Base-by-base conservation (phyloP, 2,329 filamentous ascomycete species). In the Emericellopsis cladophorae region DNA sequence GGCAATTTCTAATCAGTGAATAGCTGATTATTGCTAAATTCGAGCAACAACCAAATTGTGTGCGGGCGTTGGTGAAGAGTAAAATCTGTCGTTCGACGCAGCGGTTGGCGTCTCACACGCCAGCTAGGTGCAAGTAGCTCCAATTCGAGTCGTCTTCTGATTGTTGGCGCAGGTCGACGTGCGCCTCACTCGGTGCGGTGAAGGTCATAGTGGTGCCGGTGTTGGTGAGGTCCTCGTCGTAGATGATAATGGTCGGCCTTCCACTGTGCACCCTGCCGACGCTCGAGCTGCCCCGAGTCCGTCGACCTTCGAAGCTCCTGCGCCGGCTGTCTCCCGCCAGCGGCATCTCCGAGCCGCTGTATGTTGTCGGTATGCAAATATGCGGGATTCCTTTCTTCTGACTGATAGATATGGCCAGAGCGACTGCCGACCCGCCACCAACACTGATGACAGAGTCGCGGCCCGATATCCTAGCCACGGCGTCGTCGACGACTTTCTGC, bases 351-450 rank as follows among this genome's bases (percentile, higher is more conserved):
- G 68, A 74, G 11, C 70, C 73, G 31, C 72, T 72, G 50, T 76
- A 76, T 0, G 70, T 76, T 3, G 74, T 77, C 6, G 74, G 74
- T 32, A 78, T 70, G 48, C 71, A 76, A 35, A 78, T 67, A 49
- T 78, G 73, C 16, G 70, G 70, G 29, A 77, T 58, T 0, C 63
- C 64, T 29, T 71, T 74, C 34, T 68, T 64, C 37, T 70, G 57
- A 37, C 65, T 66, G 40, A 78, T 66, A 1, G 70, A 67, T 47
- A 74, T 72, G 3, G 73, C 73, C 18, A 81, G 56, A 2, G 74
- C 74, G 40, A 77, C 74, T 3, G 76, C 78, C 41, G 72, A 77
- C 23, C 75, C 74, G 39, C 76, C 76, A 5, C 78, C 78, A 44
- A 81, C 72, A 33, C 72, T 78, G 36, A 80, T 60, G 32, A 81